Evolutionary conservation across 116 monocot genomes (phyloP).

Genomic region (Cymodocea nodosa): DNA sequence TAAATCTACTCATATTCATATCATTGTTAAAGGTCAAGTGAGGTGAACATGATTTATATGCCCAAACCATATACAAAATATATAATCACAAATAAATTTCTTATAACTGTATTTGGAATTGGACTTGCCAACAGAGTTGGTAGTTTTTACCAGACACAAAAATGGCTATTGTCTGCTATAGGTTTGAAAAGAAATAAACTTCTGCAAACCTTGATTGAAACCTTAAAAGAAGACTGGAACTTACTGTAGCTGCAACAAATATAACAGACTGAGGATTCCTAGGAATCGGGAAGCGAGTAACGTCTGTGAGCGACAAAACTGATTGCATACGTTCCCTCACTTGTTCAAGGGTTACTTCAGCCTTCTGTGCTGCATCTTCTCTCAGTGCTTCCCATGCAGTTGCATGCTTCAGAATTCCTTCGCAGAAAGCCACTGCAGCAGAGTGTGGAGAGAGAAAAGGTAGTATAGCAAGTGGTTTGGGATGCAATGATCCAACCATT

Average conservation of each 20-base stretch:
- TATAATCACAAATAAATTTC: no score
- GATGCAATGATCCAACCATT: conserved; percentile 96
- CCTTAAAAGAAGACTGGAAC: conserved; percentile 4
- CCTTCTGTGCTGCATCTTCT: conserved; percentile 68
- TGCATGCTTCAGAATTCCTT: conserved; percentile 74
- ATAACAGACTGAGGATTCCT: conserved; percentile 81
- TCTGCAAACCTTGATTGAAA: background rate
- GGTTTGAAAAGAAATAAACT: background rate
- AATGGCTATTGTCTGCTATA: background rate
- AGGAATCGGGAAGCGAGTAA: conserved; percentile 88
- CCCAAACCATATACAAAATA: no score
- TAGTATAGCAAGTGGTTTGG: conserved; percentile 72
- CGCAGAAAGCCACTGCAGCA: conserved; percentile 91
- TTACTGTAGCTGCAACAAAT: conserved; percentile 89
- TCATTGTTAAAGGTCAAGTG: no score
- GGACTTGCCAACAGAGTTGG: no score
- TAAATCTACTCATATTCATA: no score
- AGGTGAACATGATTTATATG: no score
- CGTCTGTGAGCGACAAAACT: conserved; percentile 82
- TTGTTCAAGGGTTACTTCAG: conserved; percentile 75
- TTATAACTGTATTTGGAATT: no score
- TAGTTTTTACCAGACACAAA: background rate
- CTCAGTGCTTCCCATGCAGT: conserved; percentile 94
- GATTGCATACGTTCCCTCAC: conserved; percentile 68
- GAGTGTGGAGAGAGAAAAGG: conserved; percentile 97